Evolutionary conservation across 2,329 filamentous ascomycete genomes (phyloP).

Genomic region (Claviceps pazoutovae): DNA sequence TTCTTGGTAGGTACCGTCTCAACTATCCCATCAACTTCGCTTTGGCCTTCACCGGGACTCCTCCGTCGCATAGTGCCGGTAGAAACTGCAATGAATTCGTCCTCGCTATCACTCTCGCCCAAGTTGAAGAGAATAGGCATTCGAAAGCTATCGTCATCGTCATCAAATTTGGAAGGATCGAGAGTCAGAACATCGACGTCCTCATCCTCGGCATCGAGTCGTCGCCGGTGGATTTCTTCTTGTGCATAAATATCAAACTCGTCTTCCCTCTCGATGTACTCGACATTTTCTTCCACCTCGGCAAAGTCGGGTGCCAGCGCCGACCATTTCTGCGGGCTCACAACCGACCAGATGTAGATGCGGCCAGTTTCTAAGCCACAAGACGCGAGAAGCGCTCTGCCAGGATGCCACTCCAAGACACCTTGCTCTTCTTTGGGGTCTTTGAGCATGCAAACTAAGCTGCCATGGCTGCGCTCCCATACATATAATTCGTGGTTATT

Average conservation of each 20-base stretch:
- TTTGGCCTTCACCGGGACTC: conserved; percentile 61
- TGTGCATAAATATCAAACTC: conserved; percentile 96
- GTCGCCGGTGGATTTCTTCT: conserved; percentile 83
- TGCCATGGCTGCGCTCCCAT: conserved; percentile 89
- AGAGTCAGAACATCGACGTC: conserved; percentile 79
- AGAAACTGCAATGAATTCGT: conserved; percentile 59
- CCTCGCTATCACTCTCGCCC: conserved; percentile 88
- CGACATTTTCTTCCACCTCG: conserved; percentile 95
- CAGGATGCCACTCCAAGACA: conserved; percentile 93
- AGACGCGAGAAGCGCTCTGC: conserved; percentile 72
- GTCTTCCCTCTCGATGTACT: conserved; percentile 90
- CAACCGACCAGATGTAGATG: conserved; percentile 92
- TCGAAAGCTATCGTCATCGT: conserved; percentile 53
- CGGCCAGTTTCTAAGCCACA: conserved; percentile 86
- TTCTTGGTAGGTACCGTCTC: conserved; percentile 26
- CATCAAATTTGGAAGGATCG: conserved; percentile 49
- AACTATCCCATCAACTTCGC: conserved; percentile 42
- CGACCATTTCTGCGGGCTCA: conserved; percentile 93
- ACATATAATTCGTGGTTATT: conserved; percentile 99
- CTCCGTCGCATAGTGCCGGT: conserved; percentile 77
- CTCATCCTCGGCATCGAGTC: conserved; percentile 85
- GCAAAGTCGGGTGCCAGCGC: conserved; percentile 92
- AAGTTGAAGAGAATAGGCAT: conserved; percentile 93
- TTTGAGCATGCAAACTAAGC: conserved; percentile 90
- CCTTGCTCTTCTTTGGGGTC: conserved; percentile 93